These are phyloP conservation scores for Pseudofabraea citricarpa DNA, from an alignment of 2,329 filamentous ascomycete genomes.

Conservation along the genomic window DNA sequence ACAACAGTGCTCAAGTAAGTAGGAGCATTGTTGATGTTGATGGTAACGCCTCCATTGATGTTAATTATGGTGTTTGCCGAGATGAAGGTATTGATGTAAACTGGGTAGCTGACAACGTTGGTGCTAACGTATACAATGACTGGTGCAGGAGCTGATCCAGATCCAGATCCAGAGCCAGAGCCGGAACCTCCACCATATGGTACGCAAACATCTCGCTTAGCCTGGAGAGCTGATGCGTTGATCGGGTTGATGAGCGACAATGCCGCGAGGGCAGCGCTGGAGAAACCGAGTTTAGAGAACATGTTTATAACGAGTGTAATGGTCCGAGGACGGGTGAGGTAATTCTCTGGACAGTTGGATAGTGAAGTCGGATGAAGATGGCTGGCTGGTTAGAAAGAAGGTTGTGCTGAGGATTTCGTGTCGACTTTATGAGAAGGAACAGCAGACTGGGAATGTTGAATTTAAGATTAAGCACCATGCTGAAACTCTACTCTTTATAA, in stretches of 20 bases:
- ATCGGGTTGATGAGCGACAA: not conserved
- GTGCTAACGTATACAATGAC: not conserved
- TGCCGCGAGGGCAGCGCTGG: not conserved
- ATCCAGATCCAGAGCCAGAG: not conserved
- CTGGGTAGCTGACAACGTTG: not conserved
- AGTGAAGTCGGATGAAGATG: not conserved
- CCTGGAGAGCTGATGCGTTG: too few species aligned
- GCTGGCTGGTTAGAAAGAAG: not conserved
- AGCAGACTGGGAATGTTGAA: not conserved
- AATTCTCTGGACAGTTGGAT: not conserved
- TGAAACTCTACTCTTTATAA: too few species aligned
- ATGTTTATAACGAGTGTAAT: not conserved
- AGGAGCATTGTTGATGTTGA: not conserved
- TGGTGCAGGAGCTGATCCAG: not conserved
- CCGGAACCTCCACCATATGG: not conserved
- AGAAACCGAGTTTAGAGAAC: not conserved
- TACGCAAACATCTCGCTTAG: not conserved
- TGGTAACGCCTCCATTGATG: not conserved
- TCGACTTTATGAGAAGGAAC: not conserved
- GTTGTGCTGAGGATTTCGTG: not conserved
- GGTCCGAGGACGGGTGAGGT: not conserved
- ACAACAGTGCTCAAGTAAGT: not conserved
- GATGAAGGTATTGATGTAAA: not conserved
- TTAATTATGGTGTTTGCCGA: too few species aligned
- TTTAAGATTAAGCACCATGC: not conserved